phyloP scores from a whole-genome alignment of 2,329 filamentous ascomycete species.

The Trichoderma sp. region DNA sequence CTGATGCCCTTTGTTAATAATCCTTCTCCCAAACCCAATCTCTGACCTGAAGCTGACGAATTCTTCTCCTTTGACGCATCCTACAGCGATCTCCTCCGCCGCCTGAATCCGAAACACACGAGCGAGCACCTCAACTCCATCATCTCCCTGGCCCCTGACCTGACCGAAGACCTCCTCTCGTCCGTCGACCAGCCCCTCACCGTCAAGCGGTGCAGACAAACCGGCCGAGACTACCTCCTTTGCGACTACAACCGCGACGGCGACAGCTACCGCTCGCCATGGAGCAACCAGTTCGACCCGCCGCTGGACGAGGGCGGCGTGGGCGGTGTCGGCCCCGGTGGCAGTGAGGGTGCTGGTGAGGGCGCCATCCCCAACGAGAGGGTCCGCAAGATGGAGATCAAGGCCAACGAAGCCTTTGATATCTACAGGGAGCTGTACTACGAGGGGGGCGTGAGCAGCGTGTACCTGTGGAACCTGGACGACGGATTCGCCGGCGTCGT shows the following conservation, averaged over 20 bases:
- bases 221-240: constrained; percentile 91
- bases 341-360: constrained; percentile 65
- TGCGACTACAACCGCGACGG: constrained; percentile 99
- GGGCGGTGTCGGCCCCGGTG: constrained; percentile 50
- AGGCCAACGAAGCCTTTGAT: constrained; percentile 94
- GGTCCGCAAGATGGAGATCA: constrained; percentile 89
- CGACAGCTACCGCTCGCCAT: constrained; percentile 96
- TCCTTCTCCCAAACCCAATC: not conserved
- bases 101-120: constrained; percentile 92
- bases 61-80: not conserved
- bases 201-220: constrained; percentile 79
- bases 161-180: constrained; percentile 95
- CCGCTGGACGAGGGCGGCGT: constrained; percentile 66
- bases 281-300: constrained; percentile 98
- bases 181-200: constrained; percentile 95
- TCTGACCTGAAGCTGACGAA: not conserved
- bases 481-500: constrained; percentile 97
- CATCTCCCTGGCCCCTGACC: constrained; percentile 81
- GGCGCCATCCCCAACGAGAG: constrained; percentile 86
- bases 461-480: constrained; percentile 98
- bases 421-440: constrained; percentile 96
- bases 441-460: constrained; percentile 91
- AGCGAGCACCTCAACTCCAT: constrained; percentile 83
- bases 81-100: constrained; percentile 89
- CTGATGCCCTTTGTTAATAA: not conserved